Evolutionary conservation across 2,329 filamentous ascomycete genomes (phyloP).

Genomic region (Colletotrichum eleusines): DNA sequence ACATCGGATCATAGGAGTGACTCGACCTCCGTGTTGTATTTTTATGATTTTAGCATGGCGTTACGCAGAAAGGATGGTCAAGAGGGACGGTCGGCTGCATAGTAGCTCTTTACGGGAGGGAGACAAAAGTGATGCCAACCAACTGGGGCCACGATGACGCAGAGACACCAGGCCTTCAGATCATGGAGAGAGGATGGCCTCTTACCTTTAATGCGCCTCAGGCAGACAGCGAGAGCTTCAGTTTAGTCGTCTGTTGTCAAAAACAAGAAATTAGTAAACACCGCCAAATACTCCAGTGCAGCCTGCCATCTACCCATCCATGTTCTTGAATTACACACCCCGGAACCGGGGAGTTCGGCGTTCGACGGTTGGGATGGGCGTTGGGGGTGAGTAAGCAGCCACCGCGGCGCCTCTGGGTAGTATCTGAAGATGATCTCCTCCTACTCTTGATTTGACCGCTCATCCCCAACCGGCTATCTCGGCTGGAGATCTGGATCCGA

Average conservation of each 20-base stretch:
- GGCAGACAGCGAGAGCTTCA: background rate
- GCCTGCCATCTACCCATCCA: background rate
- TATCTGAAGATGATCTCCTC: background rate
- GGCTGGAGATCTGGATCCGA: background rate
- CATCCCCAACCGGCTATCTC: slow-evolving; percentile 2
- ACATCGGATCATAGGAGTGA: slow-evolving; percentile 12
- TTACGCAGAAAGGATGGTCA: slow-evolving; percentile 43
- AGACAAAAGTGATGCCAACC: slow-evolving; percentile 1
- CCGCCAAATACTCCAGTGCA: slow-evolving; percentile 20
- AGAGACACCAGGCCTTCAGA: slow-evolving; percentile 4
- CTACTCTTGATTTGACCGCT: background rate
- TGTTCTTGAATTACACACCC: background rate
- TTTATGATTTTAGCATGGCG: slow-evolving; percentile 53
- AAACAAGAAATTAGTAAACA: slow-evolving; percentile 9
- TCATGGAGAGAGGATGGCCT: background rate
- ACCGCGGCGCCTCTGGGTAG: background rate
- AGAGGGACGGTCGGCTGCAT: slow-evolving; percentile 20
- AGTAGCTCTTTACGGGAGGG: slow-evolving; percentile 2
- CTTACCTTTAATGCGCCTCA: slow-evolving; percentile 10
- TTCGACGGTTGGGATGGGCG: too few relatives aligned
- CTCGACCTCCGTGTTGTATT: slow-evolving; percentile 43
- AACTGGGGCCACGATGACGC: slow-evolving; percentile 18
- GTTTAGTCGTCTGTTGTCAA: slow-evolving; percentile 2
- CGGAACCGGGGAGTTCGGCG: background rate
- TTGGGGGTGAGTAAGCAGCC: slow-evolving; percentile 4